phyloP scores from a whole-genome alignment of 768 basidiomycete genomes.

The Neoboletus subvelutipes region DNA sequence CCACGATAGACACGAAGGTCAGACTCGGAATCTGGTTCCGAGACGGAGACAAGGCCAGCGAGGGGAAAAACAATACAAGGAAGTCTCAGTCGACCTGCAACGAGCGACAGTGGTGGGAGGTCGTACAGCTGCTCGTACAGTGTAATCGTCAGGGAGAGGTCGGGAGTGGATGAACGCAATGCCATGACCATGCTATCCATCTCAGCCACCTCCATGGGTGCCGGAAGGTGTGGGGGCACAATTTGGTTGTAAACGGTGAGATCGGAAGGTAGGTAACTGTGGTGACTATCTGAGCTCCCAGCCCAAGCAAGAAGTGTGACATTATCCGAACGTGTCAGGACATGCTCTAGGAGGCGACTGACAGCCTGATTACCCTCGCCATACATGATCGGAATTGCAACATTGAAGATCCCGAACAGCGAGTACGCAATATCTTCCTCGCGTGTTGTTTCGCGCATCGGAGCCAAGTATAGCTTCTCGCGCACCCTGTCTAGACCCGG shows the following conservation, averaged over 20 bases:
- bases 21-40: background rate
- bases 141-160: background rate
- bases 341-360: background rate
- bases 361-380: background rate
- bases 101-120: background rate
- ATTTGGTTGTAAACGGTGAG: background rate
- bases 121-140: background rate
- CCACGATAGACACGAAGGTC: background rate
- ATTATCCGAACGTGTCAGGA: background rate
- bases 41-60: background rate
- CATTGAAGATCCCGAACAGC: background rate
- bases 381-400: background rate
- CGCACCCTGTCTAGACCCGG: conserved; percentile 2
- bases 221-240: background rate
- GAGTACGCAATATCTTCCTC: background rate
- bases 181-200: background rate
- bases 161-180: too few relatives aligned
- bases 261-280: background rate
- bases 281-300: background rate
- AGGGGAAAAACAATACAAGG: background rate
- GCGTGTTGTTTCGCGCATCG: background rate
- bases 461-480: background rate
- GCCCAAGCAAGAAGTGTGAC: background rate
- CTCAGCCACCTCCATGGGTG: background rate
- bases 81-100: background rate